Evolutionary conservation across 768 basidiomycete species (phyloP).

Genomic region (Lactifluus pinguis): DNA sequence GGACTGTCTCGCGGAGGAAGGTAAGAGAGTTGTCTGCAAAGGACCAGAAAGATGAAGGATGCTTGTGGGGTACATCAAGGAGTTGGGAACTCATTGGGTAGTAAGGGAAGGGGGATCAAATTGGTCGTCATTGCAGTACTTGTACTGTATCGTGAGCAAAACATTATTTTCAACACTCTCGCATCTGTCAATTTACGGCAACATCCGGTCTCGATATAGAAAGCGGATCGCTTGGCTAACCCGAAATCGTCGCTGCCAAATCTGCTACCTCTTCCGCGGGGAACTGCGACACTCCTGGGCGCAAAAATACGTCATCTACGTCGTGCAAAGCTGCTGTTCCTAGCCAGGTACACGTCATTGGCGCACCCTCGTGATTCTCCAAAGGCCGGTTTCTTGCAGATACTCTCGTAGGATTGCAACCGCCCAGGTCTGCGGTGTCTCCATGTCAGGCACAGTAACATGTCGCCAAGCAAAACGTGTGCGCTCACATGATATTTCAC

Average conservation of each 20-base stretch:
- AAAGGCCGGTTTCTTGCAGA: neutral
- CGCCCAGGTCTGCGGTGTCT: neutral
- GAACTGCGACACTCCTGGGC: neutral
- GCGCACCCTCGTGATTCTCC: no score
- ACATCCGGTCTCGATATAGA: neutral
- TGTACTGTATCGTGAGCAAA: no score
- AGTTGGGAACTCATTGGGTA: conserved; percentile 3
- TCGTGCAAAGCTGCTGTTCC: neutral
- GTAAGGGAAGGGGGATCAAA: no score
- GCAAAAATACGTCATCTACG: neutral
- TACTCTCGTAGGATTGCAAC: neutral
- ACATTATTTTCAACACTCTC: no score
- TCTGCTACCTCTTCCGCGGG: neutral
- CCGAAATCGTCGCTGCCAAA: neutral
- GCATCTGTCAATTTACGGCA: neutral
- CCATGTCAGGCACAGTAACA: neutral
- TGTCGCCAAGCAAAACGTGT: neutral
- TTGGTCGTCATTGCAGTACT: no score
- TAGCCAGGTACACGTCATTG: neutral
- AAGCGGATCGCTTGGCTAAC: neutral
- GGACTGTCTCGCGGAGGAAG: neutral
- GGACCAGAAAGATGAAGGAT: conserved; percentile 7
- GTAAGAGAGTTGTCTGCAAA: conserved; percentile 5
- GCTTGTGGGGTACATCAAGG: neutral
- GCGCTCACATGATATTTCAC: neutral